Percentiles rank a stretch among this genome's conserved stretches.
Evolutionary conservation across 75 land plant species (phyloP).

Genomic region (Azolla pinnata): DNA sequence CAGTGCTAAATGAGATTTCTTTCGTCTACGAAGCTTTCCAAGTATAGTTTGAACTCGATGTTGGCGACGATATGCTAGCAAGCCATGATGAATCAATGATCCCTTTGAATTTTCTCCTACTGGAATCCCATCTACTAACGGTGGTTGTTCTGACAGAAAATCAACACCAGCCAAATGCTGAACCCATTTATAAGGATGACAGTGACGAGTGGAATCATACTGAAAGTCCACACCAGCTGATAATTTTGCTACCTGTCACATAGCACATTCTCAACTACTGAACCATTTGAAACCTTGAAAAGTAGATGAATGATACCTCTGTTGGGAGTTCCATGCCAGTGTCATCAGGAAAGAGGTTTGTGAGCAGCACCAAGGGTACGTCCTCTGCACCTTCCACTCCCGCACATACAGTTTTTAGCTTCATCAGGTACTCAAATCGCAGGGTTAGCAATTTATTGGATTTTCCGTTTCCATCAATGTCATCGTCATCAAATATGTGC

Average conservation of each 20-base stretch:
- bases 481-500: conserved; percentile 61
- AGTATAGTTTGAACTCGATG: conserved; percentile 72
- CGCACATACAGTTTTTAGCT: conserved; percentile 76
- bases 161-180: conserved; percentile 97
- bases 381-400: conserved; percentile 57
- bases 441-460: conserved; percentile 50
- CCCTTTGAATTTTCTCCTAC: conserved; percentile 22
- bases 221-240: conserved; percentile 31
- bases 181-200: conserved; percentile 86
- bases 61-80: conserved; percentile 62
- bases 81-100: conserved; percentile 42
- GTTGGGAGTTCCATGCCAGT: conserved; percentile 86
- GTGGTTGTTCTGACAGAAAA: conserved; percentile 72
- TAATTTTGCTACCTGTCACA: conserved; percentile 63
- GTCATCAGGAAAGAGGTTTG: conserved; percentile 93
- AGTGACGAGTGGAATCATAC: conserved; percentile 47
- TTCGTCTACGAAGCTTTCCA: conserved; percentile 61
- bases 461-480: conserved; percentile 17
- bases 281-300: no score
- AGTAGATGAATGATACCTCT: conserved; percentile 53
- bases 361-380: conserved; percentile 41
- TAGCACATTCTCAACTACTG: no score
- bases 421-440: conserved; percentile 72
- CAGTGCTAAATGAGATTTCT: conserved; percentile 82
- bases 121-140: conserved; percentile 27